Conservation (phyloP, 805 yeast species). For the Zygosaccharomyces bisporus region DNA sequence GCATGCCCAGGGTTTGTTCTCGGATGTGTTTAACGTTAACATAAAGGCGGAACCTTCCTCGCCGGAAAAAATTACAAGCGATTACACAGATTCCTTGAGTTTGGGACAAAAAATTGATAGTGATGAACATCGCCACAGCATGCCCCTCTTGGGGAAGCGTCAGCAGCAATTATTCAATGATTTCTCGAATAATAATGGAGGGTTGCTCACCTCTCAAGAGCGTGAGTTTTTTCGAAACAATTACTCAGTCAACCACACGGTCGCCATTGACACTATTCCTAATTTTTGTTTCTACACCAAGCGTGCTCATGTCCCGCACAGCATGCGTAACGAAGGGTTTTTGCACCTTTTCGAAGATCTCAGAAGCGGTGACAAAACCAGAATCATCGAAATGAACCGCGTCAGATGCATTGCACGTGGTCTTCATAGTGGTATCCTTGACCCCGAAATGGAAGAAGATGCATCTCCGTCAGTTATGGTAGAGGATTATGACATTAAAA, state of each 20-base stretch:
- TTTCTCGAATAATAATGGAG: conserved; percentile 9
- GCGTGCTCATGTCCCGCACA: conserved; percentile 19
- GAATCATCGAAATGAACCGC: conserved; percentile 30
- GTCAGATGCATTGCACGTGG: conserved; percentile 27
- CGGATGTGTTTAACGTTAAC: no score
- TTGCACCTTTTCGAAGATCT: conserved; percentile 18
- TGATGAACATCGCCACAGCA: conserved; percentile 10
- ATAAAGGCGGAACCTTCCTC: conserved; percentile 7
- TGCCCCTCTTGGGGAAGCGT: background rate
- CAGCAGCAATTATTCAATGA: background rate
- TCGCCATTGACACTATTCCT: conserved; percentile 29
- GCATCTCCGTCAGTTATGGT: background rate
- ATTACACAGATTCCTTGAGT: conserved; percentile 6
- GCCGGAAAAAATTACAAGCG: conserved; percentile 9
- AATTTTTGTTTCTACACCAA: conserved; percentile 13
- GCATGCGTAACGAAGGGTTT: conserved; percentile 14
- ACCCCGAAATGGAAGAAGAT: background rate
- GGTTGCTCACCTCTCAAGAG: conserved; percentile 21
- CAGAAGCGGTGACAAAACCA: conserved; percentile 13
- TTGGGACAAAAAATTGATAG: conserved; percentile 14
- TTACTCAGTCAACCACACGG: conserved; percentile 22
- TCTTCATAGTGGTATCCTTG: conserved; percentile 14
- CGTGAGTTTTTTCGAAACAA: conserved; percentile 22
- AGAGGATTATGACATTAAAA: background rate
- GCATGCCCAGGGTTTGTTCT: no score